phyloP scores from a whole-genome alignment of 1,284 basidiomycete species.

The Peniophora sp. region DNA sequence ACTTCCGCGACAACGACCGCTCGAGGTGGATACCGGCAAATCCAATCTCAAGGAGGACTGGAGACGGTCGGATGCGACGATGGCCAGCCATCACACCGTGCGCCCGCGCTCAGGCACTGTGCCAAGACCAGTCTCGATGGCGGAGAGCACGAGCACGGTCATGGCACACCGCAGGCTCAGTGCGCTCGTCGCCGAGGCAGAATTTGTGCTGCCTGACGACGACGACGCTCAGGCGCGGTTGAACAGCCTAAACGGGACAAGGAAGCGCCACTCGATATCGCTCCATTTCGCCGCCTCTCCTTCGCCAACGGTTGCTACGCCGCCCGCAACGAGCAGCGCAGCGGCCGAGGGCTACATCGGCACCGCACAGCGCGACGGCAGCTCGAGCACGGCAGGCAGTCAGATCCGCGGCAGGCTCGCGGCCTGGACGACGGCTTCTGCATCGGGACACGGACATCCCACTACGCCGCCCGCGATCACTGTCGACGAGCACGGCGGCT shows the following conservation, averaged over 20 bases:
- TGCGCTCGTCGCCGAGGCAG: constrained; percentile 56
- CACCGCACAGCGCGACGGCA: constrained; percentile 23
- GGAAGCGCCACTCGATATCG: constrained; percentile 32
- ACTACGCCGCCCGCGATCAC: constrained; percentile 13
- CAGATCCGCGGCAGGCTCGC: constrained; percentile 43
- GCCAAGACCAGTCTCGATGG: constrained; percentile 63
- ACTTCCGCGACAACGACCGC: constrained; percentile 14
- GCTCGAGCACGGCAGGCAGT: constrained; percentile 26
- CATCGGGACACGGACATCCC: constrained; percentile 15
- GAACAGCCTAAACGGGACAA: constrained; percentile 7
- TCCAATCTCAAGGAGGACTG: constrained; percentile 66
- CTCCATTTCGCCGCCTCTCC: constrained; percentile 34
- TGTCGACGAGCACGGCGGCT: constrained; percentile 5
- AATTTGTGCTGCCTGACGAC: constrained; percentile 37
- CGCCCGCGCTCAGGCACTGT: constrained; percentile 42
- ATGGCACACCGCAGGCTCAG: constrained; percentile 61
- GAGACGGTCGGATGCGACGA: constrained; percentile 70
- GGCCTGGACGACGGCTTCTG: constrained; percentile 34
- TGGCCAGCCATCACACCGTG: constrained; percentile 58
- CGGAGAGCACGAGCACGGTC: constrained; percentile 63
- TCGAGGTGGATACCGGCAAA: constrained; percentile 19
- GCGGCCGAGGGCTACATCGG: constrained; percentile 35
- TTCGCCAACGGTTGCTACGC: background rate
- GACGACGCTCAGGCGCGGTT: constrained; percentile 10
- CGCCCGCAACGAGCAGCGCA: background rate